Conservation (phyloP, 2,329 filamentous ascomycete species). For the Penicillium glabrum region DNA sequence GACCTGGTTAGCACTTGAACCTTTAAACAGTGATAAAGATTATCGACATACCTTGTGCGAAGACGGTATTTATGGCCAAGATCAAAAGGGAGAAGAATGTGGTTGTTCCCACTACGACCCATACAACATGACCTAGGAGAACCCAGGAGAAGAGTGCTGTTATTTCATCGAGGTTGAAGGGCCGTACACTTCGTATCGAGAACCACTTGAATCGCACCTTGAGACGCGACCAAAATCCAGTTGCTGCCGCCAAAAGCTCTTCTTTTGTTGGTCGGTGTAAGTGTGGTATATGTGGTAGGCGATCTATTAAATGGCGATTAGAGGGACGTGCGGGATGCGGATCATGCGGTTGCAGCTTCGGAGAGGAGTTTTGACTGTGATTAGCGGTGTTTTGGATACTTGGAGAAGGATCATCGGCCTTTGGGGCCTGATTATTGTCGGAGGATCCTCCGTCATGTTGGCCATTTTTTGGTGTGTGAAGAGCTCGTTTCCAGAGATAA, state of each 20-base stretch:
- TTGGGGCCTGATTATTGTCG: constrained; percentile 14
- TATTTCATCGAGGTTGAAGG: constrained; percentile 96
- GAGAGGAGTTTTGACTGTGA: background rate
- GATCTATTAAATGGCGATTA: constrained; percentile 53
- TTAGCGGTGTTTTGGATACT: constrained; percentile 8
- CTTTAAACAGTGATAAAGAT: constrained; percentile 15
- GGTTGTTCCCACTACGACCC: constrained; percentile 94
- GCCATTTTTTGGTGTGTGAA: constrained; percentile 31
- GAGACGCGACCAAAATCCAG: constrained; percentile 85
- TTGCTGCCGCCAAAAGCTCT: constrained; percentile 86
- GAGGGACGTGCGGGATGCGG: constrained; percentile 17
- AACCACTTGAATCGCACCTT: constrained; percentile 97
- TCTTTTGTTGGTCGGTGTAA: constrained; percentile 85
- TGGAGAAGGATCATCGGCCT: constrained; percentile 13
- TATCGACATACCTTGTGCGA: constrained; percentile 73
- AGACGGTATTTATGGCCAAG: constrained; percentile 89
- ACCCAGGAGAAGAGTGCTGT: constrained; percentile 95
- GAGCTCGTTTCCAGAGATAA: constrained; percentile 30
- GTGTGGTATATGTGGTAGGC: constrained; percentile 70
- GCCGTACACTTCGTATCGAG: constrained; percentile 87
- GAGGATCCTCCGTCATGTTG: constrained; percentile 12
- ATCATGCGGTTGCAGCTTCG: constrained; percentile 27
- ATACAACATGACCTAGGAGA: constrained; percentile 86
- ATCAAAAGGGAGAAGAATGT: constrained; percentile 95
- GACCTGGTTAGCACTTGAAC: background rate